Conservation (phyloP, 139 green algal species). For the Limnomonas spitsbergensis region DNA sequence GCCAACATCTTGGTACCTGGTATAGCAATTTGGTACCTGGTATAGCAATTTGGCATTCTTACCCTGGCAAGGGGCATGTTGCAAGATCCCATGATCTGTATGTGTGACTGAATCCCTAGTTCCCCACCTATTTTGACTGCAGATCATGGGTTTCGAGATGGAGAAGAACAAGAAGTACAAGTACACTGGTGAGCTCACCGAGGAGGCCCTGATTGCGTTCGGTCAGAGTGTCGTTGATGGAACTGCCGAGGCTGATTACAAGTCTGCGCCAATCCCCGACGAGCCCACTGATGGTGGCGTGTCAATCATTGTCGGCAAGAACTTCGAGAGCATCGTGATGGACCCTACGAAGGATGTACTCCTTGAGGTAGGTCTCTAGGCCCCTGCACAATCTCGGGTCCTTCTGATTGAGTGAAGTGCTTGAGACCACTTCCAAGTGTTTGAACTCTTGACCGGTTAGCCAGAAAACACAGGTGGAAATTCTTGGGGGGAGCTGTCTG, state of each 20-base stretch:
- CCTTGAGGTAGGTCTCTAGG: conserved; percentile 52
- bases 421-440: no score
- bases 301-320: conserved; percentile 71
- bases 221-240: conserved; percentile 51
- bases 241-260: conserved; percentile 52
- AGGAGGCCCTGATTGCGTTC: conserved; percentile 52
- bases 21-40: no score
- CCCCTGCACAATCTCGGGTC: neutral
- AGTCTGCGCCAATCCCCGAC: conserved; percentile 58
- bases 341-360: conserved; percentile 69
- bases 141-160: conserved; percentile 71
- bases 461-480: no score
- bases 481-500: no score
- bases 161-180: conserved; percentile 68
- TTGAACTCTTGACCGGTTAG: no score
- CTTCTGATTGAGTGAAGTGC: no score
- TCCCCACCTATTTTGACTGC: no score
- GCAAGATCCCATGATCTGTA: no score
- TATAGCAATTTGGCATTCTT: no score
- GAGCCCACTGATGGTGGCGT: conserved; percentile 43
- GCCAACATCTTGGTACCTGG: no score
- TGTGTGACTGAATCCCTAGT: no score
- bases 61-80: no score
- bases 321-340: conserved; percentile 61
- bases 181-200: conserved; percentile 45